Conservation (phyloP, 805 yeast species). For the Sugiyamaella marilandica region DNA sequence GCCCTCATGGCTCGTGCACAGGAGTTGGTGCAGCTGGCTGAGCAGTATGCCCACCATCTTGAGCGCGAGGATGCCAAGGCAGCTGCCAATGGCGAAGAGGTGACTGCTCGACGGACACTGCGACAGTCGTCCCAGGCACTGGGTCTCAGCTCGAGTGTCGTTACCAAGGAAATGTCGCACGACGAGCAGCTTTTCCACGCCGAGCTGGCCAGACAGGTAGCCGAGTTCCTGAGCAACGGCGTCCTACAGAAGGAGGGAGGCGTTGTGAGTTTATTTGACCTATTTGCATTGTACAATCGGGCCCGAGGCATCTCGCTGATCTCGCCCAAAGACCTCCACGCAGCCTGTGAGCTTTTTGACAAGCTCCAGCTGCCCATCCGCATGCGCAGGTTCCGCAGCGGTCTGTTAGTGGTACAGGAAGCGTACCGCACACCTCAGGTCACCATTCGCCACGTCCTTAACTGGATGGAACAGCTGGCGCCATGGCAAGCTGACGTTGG, state of each 20-base stretch:
- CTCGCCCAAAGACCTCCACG: slow-evolving; percentile 61
- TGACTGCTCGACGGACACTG: slow-evolving; percentile 33
- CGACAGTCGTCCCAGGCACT: slow-evolving; percentile 30
- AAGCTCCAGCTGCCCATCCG: slow-evolving; percentile 53
- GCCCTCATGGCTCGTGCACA: slow-evolving; percentile 73
- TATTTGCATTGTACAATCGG: slow-evolving; percentile 60
- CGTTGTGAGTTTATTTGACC: slow-evolving; percentile 54
- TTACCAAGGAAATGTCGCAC: slow-evolving; percentile 35
- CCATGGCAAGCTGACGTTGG: slow-evolving; percentile 29
- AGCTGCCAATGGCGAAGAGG: not conserved
- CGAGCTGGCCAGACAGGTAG: slow-evolving; percentile 74
- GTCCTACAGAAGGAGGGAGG: slow-evolving; percentile 52
- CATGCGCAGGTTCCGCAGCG: slow-evolving; percentile 38
- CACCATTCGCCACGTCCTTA: slow-evolving; percentile 35
- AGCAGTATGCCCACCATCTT: slow-evolving; percentile 31
- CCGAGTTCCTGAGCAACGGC: slow-evolving; percentile 56
- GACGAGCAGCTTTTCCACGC: slow-evolving; percentile 34
- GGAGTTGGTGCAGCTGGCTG: slow-evolving; percentile 58
- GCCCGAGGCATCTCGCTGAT: slow-evolving; percentile 62
- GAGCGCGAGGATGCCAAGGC: slow-evolving; percentile 18
- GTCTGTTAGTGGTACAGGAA: slow-evolving; percentile 41
- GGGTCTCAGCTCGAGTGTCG: slow-evolving; percentile 31
- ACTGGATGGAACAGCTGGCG: slow-evolving; percentile 22
- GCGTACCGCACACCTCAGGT: slow-evolving; percentile 33
- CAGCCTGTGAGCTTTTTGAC: slow-evolving; percentile 56